These are phyloP conservation scores for Coemansia sp. DNA, from an alignment of 192 early-diverging fungal species.

Conservation along the genomic window DNA sequence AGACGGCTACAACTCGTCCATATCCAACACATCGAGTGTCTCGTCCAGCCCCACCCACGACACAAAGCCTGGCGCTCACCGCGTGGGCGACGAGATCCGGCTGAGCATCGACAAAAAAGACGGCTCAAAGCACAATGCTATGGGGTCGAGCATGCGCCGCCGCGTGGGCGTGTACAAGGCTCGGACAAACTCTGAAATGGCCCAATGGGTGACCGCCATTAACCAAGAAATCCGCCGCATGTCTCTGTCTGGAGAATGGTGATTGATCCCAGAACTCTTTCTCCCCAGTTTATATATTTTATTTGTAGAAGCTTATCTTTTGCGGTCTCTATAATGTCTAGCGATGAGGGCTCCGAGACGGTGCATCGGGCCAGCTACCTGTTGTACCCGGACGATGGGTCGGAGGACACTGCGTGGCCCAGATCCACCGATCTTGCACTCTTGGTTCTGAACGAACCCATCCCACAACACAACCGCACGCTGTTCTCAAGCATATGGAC, in stretches of 20 bases:
- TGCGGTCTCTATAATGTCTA: neutral
- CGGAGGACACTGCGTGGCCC: slow-evolving; percentile 12
- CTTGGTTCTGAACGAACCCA: slow-evolving; percentile 76
- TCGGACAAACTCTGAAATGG: slow-evolving; percentile 52
- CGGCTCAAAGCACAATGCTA: slow-evolving; percentile 15
- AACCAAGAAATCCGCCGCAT: slow-evolving; percentile 57
- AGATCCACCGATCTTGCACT: slow-evolving; percentile 51
- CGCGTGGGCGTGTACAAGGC: slow-evolving; percentile 51
- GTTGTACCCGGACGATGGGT: slow-evolving; percentile 22
- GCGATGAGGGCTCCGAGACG: neutral
- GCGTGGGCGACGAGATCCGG: slow-evolving; percentile 25
- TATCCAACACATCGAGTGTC: slow-evolving; percentile 23
- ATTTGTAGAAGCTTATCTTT: neutral
- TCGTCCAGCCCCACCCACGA: slow-evolving; percentile 12
- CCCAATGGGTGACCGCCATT: slow-evolving; percentile 56
- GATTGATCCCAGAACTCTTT: neutral
- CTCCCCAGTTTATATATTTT: neutral
- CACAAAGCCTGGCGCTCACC: slow-evolving; percentile 33
- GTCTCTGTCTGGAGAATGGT: slow-evolving; percentile 38
- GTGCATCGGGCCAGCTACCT: slow-evolving; percentile 29
- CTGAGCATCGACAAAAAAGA: slow-evolving; percentile 28
- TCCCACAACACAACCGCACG: slow-evolving; percentile 33
- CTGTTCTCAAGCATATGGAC: slow-evolving; percentile 49
- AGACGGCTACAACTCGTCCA: slow-evolving; percentile 32
- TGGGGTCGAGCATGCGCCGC: slow-evolving; percentile 31